Evolutionary conservation across 306 rosid genomes (phyloP).

Genomic region (Pyrus betulifolia): DNA sequence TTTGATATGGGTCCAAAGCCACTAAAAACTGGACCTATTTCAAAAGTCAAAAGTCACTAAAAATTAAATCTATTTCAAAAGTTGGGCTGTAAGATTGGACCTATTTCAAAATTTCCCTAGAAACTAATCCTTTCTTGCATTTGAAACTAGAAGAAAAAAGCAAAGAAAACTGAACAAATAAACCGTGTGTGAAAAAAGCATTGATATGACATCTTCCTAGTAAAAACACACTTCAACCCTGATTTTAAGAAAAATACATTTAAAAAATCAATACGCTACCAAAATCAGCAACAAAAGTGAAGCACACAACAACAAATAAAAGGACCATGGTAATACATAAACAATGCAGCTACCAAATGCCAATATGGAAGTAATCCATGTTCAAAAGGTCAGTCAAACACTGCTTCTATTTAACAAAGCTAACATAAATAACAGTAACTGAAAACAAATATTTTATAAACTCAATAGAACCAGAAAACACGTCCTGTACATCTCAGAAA

Average conservation of each 20-base stretch:
- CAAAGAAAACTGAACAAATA: too few species aligned
- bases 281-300: neutral
- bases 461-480: neutral
- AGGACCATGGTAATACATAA: neutral
- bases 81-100: too few species aligned
- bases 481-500: neutral
- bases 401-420: neutral
- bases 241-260: neutral
- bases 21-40: too few species aligned
- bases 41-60: too few species aligned
- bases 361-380: neutral
- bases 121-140: too few species aligned
- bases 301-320: neutral
- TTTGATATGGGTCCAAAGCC: too few species aligned
- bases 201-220: conserved; percentile 56
- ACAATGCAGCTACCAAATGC: neutral
- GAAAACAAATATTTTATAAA: too few species aligned
- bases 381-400: neutral
- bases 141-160: too few species aligned
- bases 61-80: too few species aligned
- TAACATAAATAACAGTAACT: neutral
- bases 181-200: neutral
- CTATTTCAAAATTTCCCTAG: too few species aligned
- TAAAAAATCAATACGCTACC: neutral
- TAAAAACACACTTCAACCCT: conserved; percentile 35